Conservation (phyloP, 208 protist genomes). For the Leishmania turanica region DNA sequence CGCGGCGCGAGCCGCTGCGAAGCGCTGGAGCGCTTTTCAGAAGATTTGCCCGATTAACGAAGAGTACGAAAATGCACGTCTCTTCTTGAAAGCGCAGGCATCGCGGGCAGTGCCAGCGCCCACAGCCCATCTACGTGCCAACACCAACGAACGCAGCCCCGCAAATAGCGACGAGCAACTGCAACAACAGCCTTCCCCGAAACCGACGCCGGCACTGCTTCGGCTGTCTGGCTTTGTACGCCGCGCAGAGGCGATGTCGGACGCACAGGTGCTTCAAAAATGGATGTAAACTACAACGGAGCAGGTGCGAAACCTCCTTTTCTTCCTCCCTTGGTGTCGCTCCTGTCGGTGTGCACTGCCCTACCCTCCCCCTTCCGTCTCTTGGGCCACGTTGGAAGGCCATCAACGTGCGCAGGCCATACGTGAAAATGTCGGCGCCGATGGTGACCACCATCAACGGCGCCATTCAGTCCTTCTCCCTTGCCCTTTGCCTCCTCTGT, state of each 20-base stretch:
- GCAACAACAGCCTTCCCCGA: conserved; percentile 12
- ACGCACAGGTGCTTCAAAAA: conserved; percentile 25
- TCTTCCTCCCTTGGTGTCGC: not conserved
- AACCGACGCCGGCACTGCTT: conserved; percentile 28
- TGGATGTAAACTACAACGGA: conserved; percentile 23
- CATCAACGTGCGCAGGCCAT: not conserved
- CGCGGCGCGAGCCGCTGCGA: conserved; percentile 14
- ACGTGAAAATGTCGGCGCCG: not conserved
- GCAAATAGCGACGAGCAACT: not conserved
- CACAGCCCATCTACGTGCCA: not conserved
- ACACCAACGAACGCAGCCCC: not conserved
- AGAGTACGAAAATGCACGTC: conserved; percentile 51
- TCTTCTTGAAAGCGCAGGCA: conserved; percentile 13
- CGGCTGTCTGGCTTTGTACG: conserved; percentile 52
- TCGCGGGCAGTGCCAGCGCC: not conserved
- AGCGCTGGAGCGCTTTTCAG: conserved; percentile 72
- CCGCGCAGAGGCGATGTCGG: conserved; percentile 54
- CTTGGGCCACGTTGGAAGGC: not conserved
- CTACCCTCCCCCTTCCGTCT: not conserved
- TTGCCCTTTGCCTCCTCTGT: not conserved
- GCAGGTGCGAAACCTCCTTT: not conserved
- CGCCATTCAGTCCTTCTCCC: not conserved
- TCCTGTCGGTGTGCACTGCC: not conserved
- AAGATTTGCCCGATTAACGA: conserved; percentile 58
- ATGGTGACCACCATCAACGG: not conserved